Percentiles rank a stretch among this genome's conserved stretches.
Evolutionary conservation across 441 rosid species (phyloP).

Genomic region (Omphalea diandra): DNA sequence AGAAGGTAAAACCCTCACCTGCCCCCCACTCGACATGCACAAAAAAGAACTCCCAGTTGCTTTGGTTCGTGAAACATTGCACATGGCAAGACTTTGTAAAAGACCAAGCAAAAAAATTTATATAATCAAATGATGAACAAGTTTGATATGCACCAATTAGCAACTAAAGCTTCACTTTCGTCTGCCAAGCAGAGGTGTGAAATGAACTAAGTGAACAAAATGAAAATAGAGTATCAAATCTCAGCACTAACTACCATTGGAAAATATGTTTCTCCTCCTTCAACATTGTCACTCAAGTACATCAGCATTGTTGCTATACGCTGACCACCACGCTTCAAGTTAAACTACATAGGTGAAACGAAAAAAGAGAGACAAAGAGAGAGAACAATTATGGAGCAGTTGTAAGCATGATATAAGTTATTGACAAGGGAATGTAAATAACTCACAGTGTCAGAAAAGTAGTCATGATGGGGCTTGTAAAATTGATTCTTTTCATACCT

Average conservation of each 20-base stretch:
- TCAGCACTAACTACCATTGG: slow-evolving; percentile 50
- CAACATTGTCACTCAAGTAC: slow-evolving; percentile 81
- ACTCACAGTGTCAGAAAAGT: slow-evolving; percentile 88
- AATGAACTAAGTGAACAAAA: not conserved
- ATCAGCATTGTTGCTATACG: slow-evolving; percentile 89
- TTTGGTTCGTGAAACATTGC: not conserved
- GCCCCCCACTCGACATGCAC: not conserved
- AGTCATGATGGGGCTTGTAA: slow-evolving; percentile 94
- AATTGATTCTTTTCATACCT: slow-evolving; percentile 86
- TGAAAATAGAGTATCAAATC: not conserved
- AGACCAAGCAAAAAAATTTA: not conserved
- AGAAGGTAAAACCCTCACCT: not conserved
- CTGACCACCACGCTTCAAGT: slow-evolving; percentile 95
- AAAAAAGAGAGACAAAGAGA: not conserved
- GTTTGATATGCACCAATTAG: not conserved
- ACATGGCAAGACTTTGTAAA: not conserved
- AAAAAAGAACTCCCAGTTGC: not conserved
- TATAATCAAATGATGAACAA: not conserved
- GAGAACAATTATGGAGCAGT: not conserved
- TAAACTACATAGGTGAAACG: slow-evolving; percentile 47
- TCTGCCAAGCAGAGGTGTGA: not conserved
- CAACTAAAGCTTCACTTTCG: not conserved
- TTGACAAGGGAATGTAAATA: slow-evolving; percentile 9
- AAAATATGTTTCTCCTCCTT: slow-evolving; percentile 98
- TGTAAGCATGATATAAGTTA: no score